A percentile compares a stretch with the other conserved stretches of the same genome.
These are phyloP conservation scores for Claviceps citrina DNA, from an alignment of 2,329 filamentous ascomycete species.

Conservation along the genomic window DNA sequence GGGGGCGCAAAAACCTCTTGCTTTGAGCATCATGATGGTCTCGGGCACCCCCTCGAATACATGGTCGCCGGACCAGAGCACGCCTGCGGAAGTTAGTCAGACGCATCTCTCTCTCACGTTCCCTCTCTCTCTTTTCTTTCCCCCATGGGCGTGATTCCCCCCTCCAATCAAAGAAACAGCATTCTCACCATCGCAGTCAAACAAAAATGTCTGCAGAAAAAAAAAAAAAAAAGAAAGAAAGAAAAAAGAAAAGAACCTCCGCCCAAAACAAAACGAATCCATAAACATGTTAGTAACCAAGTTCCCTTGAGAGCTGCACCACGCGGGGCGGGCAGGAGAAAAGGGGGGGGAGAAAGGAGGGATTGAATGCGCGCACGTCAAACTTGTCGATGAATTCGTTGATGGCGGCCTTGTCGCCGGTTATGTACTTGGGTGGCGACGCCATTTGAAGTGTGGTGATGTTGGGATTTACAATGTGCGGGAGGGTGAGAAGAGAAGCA, in stretches of 20 bases:
- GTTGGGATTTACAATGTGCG: too few relatives aligned
- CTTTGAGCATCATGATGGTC: slow-evolving; percentile 68
- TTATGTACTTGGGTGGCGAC: slow-evolving; percentile 46
- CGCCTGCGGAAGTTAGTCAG: slow-evolving; percentile 57
- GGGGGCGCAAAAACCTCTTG: slow-evolving; percentile 54
- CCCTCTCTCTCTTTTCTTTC: too few relatives aligned
- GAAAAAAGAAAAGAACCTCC: too few relatives aligned
- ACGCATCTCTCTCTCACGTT: too few relatives aligned
- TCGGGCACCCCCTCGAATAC: slow-evolving; percentile 74
- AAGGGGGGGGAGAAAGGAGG: neutral
- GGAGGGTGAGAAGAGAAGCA: too few relatives aligned
- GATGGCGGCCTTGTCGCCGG: slow-evolving; percentile 62
- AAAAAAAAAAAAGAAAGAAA: neutral
- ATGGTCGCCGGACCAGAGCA: slow-evolving; percentile 91
- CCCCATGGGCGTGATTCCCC: too few relatives aligned
- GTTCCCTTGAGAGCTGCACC: too few relatives aligned
- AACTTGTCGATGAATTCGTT: slow-evolving; percentile 77
- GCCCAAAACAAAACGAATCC: too few relatives aligned
- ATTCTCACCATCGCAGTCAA: slow-evolving; percentile 83
- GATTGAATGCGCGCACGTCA: slow-evolving; percentile 51
- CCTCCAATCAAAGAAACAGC: slow-evolving; percentile 8
- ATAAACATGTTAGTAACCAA: too few relatives aligned
- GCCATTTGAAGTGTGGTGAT: too few relatives aligned
- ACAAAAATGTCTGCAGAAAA: slow-evolving; percentile 46
- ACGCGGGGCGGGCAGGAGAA: too few relatives aligned